Evolutionary conservation across 164 flowering plant species (phyloP), one percentile per base, ranked within the genome.

Genomic region (Euptelea pleiosperma): DNA sequence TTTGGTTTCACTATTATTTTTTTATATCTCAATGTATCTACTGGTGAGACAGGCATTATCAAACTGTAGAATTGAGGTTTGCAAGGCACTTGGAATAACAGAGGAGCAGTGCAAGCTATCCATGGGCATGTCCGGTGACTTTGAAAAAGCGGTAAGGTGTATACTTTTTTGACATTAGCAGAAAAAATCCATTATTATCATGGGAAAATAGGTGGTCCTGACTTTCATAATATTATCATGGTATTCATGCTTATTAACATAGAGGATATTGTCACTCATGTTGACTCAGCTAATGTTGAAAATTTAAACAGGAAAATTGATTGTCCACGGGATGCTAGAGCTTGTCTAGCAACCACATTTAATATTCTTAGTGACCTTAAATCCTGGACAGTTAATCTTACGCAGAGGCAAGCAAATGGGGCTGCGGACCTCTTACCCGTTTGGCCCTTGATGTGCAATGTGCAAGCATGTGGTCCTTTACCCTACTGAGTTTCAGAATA

Each of bases 51-150:
- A 89, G 99, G 62, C 82, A 3, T 70, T 94, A 61, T 67, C 81
- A 37, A 76, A 81, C 55, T 94, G 96, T 64, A 82, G 93, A 79
- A 66, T 43, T 29, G 87, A 88, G 69, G 90, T 86, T 8, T 88
- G 96, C 73, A 81, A 78, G 62, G 89, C 81, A 9, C 86, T 94
- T 65, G 93, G 82, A 52, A 77, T 86, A 26, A 35, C 76, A 37
- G 92, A 86, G 70, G 82, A 78, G 34, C 84, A 80, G 40, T 94
- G 96, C 58, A 95, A 94, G 69, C 70, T 88, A 22, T 94, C 99
- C 51, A 94, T 93, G 99, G 99, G 99, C 66, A 93, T 93, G 99
- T 87, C 99, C 26, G 85, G 81, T 64, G 99, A 93, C 70, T 93
- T 90, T 63, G 97, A 93, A 71, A 87, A 55, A 74, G 99, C 99